Percentiles rank a stretch among this genome's conserved stretches.
Evolutionary conservation across 2,329 filamentous ascomycete genomes (phyloP).

Genomic region (Penicillium sp.): DNA sequence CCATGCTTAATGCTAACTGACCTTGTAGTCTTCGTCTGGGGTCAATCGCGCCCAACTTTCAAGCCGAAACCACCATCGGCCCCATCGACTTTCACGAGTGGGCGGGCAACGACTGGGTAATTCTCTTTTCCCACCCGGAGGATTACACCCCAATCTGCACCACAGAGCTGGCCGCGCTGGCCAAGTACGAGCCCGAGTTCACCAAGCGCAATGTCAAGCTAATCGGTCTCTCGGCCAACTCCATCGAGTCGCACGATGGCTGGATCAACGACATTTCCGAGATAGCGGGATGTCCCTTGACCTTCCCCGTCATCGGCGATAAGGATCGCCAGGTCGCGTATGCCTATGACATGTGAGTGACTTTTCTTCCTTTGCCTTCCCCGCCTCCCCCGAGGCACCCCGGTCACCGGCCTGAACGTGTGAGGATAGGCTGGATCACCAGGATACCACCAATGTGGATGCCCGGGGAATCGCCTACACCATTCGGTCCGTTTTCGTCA

Average conservation of each 20-base stretch:
- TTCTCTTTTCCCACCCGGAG: no score
- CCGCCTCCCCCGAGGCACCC: no score
- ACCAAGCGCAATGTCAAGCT: background rate
- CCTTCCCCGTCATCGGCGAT: constrained; percentile 1
- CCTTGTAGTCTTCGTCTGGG: no score
- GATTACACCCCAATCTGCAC: background rate
- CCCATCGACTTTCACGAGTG: no score
- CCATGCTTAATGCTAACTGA: no score
- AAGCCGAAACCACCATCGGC: no score
- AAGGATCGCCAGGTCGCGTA: background rate
- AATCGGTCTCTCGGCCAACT: background rate
- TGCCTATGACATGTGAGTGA: background rate
- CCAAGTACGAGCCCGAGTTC: background rate
- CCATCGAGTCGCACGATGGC: constrained; percentile 1
- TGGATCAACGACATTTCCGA: constrained; percentile 1
- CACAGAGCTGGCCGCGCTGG: background rate
- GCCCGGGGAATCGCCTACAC: constrained; percentile 1
- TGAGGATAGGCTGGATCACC: background rate
- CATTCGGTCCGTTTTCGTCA: constrained; percentile 1
- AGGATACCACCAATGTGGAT: background rate
- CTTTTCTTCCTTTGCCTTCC: no score
- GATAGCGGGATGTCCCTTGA: background rate
- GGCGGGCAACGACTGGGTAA: no score
- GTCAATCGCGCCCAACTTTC: no score
- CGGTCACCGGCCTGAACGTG: background rate